Evolutionary conservation across 768 basidiomycete species (phyloP), one percentile per base, ranked within the genome.

Genomic region (Tylopilus subfusipes): DNA sequence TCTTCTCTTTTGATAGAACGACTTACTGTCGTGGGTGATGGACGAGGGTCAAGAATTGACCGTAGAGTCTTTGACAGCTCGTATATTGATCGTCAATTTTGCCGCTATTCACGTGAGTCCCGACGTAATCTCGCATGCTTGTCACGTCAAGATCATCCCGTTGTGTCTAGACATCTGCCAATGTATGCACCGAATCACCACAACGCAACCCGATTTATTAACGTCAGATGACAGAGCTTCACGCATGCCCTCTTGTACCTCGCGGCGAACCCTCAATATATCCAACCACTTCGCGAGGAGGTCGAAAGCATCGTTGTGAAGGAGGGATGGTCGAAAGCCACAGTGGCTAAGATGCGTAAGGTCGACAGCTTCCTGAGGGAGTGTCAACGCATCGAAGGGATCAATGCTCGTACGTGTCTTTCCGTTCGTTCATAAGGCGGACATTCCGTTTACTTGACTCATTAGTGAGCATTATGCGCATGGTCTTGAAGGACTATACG

Each of bases 301-400:
- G 64, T 73, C 13, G 73, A 74, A 21, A 27, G 40, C 0, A 60
- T 69, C n/a, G 27, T 75, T 13, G 33, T 36, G 1, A 30, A 61
- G 8, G 65, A 74, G 1, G 72, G 63, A 19, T 74, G 68, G 65
- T 60, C 59, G 1, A 71, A 69, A 42, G 54, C 43, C 0, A 55
- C 64, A 8, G 27, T 75, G 33, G 58, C 21, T 8, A 67, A 68
- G 39, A 66, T 74, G 65, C 68, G 55, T 56, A 72, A 69, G 54
- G 38, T 76, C 10, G 76, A 78, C 49, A 78, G 73, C 49, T 77
- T 78, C 45, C 38, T 78, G 31, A 72, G 66, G 44, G 47, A 54
- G 30, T 39, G 29, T 7, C 25, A 19, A 22, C 38, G 48, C 4
- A 14, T 49, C 5, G 25, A 27, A 10, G 48, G 48, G 5, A 13